These are phyloP conservation scores for Canna indica DNA, from an alignment of 176 grass and related monocot genomes.

Conservation along the genomic window DNA sequence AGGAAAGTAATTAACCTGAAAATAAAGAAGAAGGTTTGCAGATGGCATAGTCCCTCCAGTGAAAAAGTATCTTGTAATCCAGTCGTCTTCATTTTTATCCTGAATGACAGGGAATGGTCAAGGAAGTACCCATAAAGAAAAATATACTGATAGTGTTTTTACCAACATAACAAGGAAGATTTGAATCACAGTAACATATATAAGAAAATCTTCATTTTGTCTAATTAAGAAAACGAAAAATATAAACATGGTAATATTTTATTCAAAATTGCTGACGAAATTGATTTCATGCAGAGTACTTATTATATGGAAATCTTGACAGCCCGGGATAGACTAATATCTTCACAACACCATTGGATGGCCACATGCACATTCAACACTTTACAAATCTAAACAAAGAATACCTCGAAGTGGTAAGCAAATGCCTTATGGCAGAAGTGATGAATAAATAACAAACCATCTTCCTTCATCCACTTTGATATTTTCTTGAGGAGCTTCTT, in stretches of 20 bases:
- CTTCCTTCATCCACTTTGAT: slow-evolving; percentile 87
- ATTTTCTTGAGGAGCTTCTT: slow-evolving; percentile 88
- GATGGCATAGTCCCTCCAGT: slow-evolving; percentile 90
- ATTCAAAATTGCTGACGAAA: neutral
- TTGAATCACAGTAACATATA: neutral
- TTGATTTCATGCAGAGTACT: neutral
- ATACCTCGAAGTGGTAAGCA: slow-evolving; percentile 93
- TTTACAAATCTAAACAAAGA: slow-evolving; percentile 6
- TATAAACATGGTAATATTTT: neutral
- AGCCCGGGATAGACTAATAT: neutral
- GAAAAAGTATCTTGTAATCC: slow-evolving; percentile 98
- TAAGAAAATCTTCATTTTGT: neutral
- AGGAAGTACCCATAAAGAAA: neutral
- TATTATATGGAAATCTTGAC: neutral
- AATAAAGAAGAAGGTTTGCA: slow-evolving; percentile 84
- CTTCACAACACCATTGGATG: too few relatives aligned
- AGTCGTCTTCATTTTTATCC: slow-evolving; percentile 97
- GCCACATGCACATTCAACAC: neutral
- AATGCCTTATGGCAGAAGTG: slow-evolving; percentile 91
- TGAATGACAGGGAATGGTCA: slow-evolving; percentile 23
- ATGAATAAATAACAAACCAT: slow-evolving; percentile 78
- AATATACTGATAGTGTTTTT: neutral
- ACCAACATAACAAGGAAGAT: neutral
- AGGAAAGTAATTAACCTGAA: slow-evolving; percentile 51
- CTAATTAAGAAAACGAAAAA: neutral